Evolutionary conservation across 2,329 filamentous ascomycete genomes (phyloP), one percentile per base, ranked within the genome.

Genomic region (Colletotrichum melonis): DNA sequence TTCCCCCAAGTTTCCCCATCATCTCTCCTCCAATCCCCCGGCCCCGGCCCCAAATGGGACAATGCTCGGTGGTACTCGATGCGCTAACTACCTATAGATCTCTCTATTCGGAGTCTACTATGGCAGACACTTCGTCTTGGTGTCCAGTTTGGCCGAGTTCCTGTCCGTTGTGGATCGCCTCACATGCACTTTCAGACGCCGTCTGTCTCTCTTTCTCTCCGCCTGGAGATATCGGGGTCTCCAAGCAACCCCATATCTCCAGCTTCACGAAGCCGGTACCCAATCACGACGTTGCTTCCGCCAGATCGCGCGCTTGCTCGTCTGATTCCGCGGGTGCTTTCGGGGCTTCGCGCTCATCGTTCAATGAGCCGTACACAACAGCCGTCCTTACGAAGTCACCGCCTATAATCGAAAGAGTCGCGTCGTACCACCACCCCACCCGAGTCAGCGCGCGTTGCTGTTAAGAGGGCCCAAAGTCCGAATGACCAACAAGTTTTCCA

Each of bases 31-130:
- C 70, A 69, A 72, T 63, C 72, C 71, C 68, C 57, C 64, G 46
- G 67, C 42, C 74, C 75, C 71, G 74, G 32, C 70, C 58, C 76
- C 72, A 67, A 74, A 76, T 76, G 77, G 78, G 74, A 77, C 73
- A 78, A 77, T 78, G 64, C 77, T 78, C 78, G 77, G 78, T 77
- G 74, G 75, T 79, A 79, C 75, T 79, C 56, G 42, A 70, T 63
- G 72, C 75, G 74, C 76, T 77, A 74, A 66, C 68, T 63, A 57
- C 56, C 59, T 71, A 63, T 66, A 60, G 49, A 42, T 74, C 38
- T 42, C 63, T 66, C 46, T 38, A 49, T 49, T 49, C 19, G 42
- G 42, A 49, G 19, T n/a, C 42, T 49, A 49, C 42, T 49, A 22
- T 22, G 42, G 42, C 2, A 52, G 69, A 74, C 72, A 69, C 74